Evolutionary conservation across 345 rosid genomes (phyloP), one percentile per base, ranked within the genome.

Genomic region (Excoecaria cochinchinensis): DNA sequence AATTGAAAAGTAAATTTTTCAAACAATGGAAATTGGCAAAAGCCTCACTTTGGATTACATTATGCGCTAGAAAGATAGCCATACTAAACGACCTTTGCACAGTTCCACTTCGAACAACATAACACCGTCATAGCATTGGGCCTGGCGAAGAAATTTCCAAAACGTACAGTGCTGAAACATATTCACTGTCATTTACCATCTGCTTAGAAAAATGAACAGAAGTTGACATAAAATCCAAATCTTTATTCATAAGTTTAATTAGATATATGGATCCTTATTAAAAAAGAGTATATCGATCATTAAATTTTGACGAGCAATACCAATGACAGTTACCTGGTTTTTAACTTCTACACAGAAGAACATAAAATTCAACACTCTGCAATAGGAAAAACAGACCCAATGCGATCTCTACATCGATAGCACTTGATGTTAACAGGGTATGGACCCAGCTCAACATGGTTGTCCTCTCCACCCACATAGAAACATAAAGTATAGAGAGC

Each of bases 341-440:
- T 42, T 31, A 22, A 42, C 8, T n/a, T 3, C 11, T 8, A 67
- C 25, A 0, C 6, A 64, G 53, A 55, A 64, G 53, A 55, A 57
- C 25, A 78, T 36, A 60, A 67, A 74, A 55, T 42, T 89, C 78
- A 92, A 71, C 67, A 80, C 70, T 86, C 89, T 13, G 97, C 91
- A 21, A 86, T 63, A 1, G 99, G 98, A 73, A 95, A 95, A 38
- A 87, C 89, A 48, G 98, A 90, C 3, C 97, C 95, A 5, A 92
- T 86, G 74, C 79, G 85, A 63, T 92, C 79, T 42, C 95, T 90
- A 5, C 85, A 75, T 19, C 93, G 88, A 81, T 95, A 91, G 84
- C 99, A 95, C 87, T 95, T 95, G 82, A 92, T 91, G 84, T 95
- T 95, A 60, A 90, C 90, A 36, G 80, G n/a, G 82, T 95, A 95